A percentile compares a stretch with the other conserved stretches of the same genome.
Evolutionary conservation across 208 protist genomes (phyloP).

Genomic region (Acanthamoeba royreba): DNA sequence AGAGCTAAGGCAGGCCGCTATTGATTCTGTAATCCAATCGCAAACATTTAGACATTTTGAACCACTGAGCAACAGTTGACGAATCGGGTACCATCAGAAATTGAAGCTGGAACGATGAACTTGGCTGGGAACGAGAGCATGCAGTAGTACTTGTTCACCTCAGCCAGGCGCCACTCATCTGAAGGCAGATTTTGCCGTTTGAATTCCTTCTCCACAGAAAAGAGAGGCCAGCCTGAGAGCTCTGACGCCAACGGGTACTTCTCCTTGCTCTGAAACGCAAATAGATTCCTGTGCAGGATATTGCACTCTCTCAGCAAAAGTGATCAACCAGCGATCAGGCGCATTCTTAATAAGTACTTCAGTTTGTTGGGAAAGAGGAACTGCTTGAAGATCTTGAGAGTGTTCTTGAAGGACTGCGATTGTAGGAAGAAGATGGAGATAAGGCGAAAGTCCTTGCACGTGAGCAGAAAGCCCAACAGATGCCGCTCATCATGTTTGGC

Average conservation of each 20-base stretch:
- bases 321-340: too few species aligned
- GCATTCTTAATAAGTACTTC: too few species aligned
- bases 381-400: slow-evolving; percentile 17
- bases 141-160: slow-evolving; percentile 17
- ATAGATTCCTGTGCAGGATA: neutral
- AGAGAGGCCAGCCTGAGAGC: slow-evolving; percentile 1
- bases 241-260: neutral
- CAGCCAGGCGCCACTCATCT: neutral
- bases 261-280: slow-evolving; percentile 22
- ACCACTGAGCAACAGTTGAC: neutral
- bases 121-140: neutral
- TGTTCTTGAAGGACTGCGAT: neutral
- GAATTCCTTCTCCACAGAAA: neutral
- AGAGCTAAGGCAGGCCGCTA: neutral
- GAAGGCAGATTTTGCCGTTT: neutral
- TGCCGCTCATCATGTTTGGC: slow-evolving; percentile 22
- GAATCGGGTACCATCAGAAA: neutral
- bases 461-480: neutral
- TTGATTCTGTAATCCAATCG: neutral
- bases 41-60: neutral
- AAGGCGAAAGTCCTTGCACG: slow-evolving; percentile 8
- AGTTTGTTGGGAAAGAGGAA: slow-evolving; percentile 18
- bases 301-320: too few species aligned
- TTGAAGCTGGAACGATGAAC: slow-evolving; percentile 3
- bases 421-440: slow-evolving; percentile 31